Percentiles rank a stretch among this genome's conserved stretches.
These are phyloP conservation scores for Nectriaceae sp. DNA, from an alignment of 2,329 filamentous ascomycete genomes.

Conservation along the genomic window DNA sequence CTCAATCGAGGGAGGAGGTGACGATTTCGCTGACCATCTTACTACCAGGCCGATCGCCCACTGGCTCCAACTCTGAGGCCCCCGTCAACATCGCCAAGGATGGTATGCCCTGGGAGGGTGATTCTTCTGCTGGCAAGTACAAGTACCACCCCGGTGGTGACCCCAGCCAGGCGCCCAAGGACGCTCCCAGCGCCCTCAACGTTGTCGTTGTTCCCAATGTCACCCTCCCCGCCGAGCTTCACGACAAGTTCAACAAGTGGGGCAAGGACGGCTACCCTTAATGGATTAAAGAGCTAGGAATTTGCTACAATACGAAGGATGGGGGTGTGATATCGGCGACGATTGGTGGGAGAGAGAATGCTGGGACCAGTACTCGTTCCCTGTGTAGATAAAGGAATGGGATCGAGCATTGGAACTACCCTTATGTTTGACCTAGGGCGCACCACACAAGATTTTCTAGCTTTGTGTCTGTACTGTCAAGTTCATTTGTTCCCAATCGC, in stretches of 20 bases:
- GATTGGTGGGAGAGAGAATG: conserved; percentile 11
- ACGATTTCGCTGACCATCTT: conserved; percentile 21
- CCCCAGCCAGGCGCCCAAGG: conserved; percentile 70
- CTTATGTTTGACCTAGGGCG: conserved; percentile 26
- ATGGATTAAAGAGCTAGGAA: conserved; percentile 12
- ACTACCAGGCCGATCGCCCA: conserved; percentile 74
- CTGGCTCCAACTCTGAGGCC: conserved; percentile 79
- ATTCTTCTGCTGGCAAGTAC: conserved; percentile 64
- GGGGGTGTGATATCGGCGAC: conserved; percentile 8
- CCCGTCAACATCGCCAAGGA: conserved; percentile 71
- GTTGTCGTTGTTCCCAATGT: conserved; percentile 93
- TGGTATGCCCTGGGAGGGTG: conserved; percentile 90
- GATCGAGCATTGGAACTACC: conserved; percentile 24
- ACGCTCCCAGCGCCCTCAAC: conserved; percentile 94
- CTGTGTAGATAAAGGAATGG: conserved; percentile 25
- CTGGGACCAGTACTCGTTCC: conserved; percentile 9
- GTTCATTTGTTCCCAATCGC: conserved; percentile 10
- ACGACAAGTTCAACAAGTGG: conserved; percentile 99
- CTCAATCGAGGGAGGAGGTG: conserved; percentile 3
- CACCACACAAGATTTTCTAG: conserved; percentile 22
- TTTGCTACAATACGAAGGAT: conserved; percentile 7
- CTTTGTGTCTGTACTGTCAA: conserved; percentile 24
- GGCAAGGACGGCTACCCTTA: conserved; percentile 91
- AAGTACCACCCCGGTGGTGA: conserved; percentile 87
- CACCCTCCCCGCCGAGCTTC: conserved; percentile 86